Evolutionary conservation across 306 rosid genomes (phyloP).

Genomic region (Styphnolobium japonicum): DNA sequence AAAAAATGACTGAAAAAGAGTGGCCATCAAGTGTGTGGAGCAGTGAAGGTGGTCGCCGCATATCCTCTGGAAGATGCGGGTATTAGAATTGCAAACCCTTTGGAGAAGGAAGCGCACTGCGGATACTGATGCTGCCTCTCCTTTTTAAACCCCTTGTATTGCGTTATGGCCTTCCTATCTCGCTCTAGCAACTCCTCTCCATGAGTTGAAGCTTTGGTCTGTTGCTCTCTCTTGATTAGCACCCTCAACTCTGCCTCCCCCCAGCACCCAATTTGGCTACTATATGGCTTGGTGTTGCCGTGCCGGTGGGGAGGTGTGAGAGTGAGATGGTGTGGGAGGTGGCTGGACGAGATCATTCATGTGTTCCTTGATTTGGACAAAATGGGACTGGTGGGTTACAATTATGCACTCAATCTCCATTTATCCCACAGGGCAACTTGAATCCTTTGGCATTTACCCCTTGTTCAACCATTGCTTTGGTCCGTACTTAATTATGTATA

Average conservation of each 20-base stretch:
- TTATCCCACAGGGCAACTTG: constrained; percentile 43
- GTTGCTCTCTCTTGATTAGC: neutral
- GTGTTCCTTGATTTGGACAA: constrained; percentile 15
- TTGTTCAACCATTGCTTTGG: neutral
- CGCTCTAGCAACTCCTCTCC: neutral
- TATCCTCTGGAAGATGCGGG: constrained; percentile 52
- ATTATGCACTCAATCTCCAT: neutral
- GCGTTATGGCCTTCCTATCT: neutral
- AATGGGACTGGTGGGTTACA: neutral
- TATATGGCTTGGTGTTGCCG: neutral
- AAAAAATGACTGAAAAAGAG: neutral
- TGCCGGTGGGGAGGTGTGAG: no score
- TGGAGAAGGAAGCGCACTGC: constrained; percentile 12
- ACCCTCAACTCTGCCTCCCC: neutral
- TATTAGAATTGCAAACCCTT: neutral
- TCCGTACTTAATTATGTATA: neutral
- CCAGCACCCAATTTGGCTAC: neutral
- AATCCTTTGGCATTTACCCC: constrained; percentile 41
- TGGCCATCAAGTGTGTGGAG: constrained; percentile 18
- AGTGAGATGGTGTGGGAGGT: neutral
- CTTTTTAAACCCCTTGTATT: constrained; percentile 10
- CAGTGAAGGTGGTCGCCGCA: constrained; percentile 39
- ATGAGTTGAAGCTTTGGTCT: neutral
- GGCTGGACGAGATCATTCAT: constrained; percentile 8
- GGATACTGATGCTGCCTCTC: neutral